phyloP scores from a whole-genome alignment of 2,329 filamentous ascomycete genomes.

The Fusarium anguioides region DNA sequence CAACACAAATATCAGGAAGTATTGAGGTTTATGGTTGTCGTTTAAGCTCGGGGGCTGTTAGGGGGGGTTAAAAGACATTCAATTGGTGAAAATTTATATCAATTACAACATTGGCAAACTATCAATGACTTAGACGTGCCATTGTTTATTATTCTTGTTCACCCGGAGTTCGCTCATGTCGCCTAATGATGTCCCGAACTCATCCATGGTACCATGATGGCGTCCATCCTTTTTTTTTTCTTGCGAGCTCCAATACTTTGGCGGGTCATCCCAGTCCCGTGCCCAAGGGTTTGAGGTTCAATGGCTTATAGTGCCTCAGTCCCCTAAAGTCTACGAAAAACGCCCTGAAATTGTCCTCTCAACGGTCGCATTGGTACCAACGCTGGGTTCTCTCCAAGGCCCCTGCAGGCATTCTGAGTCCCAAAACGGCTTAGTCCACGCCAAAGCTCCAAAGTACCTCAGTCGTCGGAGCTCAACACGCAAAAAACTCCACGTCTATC shows the following conservation, averaged over 20 bases:
- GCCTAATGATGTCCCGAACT: slow-evolving; percentile 40
- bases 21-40: not conserved
- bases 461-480: slow-evolving; percentile 55
- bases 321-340: slow-evolving; percentile 19
- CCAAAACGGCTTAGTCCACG: slow-evolving; percentile 44
- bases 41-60: not conserved
- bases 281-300: not conserved
- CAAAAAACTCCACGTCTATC: slow-evolving; percentile 52
- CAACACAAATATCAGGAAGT: slow-evolving; percentile 38
- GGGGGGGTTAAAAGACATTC: too few relatives aligned
- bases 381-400: slow-evolving; percentile 25
- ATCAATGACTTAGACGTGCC: not conserved
- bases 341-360: slow-evolving; percentile 23
- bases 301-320: slow-evolving; percentile 16
- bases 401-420: slow-evolving; percentile 31
- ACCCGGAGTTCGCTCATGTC: slow-evolving; percentile 37
- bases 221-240: slow-evolving; percentile 20
- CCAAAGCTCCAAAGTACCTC: slow-evolving; percentile 50
- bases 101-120: not conserved
- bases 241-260: slow-evolving; percentile 23
- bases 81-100: not conserved
- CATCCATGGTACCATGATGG: slow-evolving; percentile 36
- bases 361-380: slow-evolving; percentile 31
- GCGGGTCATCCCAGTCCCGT: slow-evolving; percentile 25
- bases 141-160: slow-evolving; percentile 9